Evolutionary conservation across 2,329 filamentous ascomycete genomes (phyloP).

Genomic region (Dothidotthia symphoricarpi): DNA sequence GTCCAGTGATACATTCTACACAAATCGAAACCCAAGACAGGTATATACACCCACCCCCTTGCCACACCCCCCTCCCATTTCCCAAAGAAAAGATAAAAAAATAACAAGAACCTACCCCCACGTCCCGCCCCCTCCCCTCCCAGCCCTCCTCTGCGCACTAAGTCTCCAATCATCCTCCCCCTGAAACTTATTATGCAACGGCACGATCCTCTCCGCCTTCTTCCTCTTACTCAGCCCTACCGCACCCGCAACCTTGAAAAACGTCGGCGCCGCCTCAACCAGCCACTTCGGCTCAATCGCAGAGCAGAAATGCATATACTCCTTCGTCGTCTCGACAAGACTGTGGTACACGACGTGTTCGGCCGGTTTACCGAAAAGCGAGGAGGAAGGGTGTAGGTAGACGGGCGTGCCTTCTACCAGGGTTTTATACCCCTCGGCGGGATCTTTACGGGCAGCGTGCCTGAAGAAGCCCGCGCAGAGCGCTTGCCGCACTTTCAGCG

Average conservation of each 20-base stretch:
- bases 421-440: conserved; percentile 96
- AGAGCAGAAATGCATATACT: conserved; percentile 96
- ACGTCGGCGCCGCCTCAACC: conserved; percentile 94
- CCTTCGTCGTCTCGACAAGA: conserved; percentile 88
- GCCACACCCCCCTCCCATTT: too few relatives aligned
- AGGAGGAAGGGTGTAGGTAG: conserved; percentile 87
- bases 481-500: conserved; percentile 80
- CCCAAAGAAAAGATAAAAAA: too few relatives aligned
- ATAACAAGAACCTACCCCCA: too few relatives aligned
- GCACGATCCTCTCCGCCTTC: conserved; percentile 91
- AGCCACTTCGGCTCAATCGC: conserved; percentile 92
- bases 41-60: too few relatives aligned
- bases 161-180: conserved; percentile 94
- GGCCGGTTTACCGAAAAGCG: conserved; percentile 90
- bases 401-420: conserved; percentile 93
- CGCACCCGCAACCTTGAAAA: conserved; percentile 94
- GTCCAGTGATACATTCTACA: too few relatives aligned
- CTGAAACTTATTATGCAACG: conserved; percentile 87
- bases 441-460: conserved; percentile 90
- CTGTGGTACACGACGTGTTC: conserved; percentile 96
- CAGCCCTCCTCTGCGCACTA: conserved; percentile 80
- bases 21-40: too few relatives aligned
- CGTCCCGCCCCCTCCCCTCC: conserved; percentile 85
- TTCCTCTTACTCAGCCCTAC: conserved; percentile 86
- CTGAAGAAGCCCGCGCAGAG: conserved; percentile 95